Evolutionary conservation across 331 rosid genomes (phyloP).

Genomic region (Pyracantha coccinea): DNA sequence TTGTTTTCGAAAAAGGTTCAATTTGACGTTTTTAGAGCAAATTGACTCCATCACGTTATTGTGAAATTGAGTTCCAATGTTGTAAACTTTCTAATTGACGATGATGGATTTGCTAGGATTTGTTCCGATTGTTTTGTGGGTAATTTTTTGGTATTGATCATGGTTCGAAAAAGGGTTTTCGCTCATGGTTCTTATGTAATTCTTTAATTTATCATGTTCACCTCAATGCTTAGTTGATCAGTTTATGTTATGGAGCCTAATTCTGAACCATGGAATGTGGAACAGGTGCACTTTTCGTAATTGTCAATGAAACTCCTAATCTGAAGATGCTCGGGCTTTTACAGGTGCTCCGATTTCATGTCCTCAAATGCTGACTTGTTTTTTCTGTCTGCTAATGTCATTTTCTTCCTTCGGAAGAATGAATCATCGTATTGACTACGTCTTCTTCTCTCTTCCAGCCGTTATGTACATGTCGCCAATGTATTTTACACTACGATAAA

Average conservation of each 20-base stretch:
- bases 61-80: not conserved
- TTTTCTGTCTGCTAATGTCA: not conserved
- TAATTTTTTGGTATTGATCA: not conserved
- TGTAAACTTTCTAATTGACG: not conserved
- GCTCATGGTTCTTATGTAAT: not conserved
- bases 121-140: not conserved
- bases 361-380: not conserved
- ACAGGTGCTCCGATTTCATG: conserved; percentile 47
- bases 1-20: too few relatives aligned
- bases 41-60: not conserved
- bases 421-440: not conserved
- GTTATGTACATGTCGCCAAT: not conserved
- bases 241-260: conserved; percentile 10
- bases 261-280: conserved; percentile 19
- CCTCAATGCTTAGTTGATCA: not conserved
- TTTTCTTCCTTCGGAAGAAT: not conserved
- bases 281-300: conserved; percentile 91
- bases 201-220: not conserved
- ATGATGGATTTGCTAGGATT: not conserved
- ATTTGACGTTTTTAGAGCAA: too few relatives aligned
- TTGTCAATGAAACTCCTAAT: conserved; percentile 74
- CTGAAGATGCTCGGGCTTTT: conserved; percentile 93
- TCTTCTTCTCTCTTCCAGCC: not conserved
- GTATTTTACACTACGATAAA: too few relatives aligned
- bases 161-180: not conserved